Evolutionary conservation across 139 green algal species (phyloP), one percentile per base, ranked within the genome.

Genomic region (Spirogloea muscicola): DNA sequence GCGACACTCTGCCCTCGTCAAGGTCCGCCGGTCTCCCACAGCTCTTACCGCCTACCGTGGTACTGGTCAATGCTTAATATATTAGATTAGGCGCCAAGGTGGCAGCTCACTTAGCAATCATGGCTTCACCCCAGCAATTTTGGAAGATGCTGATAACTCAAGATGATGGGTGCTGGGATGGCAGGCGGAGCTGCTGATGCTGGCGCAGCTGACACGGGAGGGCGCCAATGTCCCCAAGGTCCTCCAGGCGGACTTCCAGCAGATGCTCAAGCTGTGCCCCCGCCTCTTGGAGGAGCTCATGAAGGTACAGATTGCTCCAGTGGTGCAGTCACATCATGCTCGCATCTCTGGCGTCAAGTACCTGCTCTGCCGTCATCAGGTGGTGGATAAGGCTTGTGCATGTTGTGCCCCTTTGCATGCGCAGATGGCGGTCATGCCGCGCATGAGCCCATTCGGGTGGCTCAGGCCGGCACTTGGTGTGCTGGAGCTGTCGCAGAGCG

Each of bases 271-370:
- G 21, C 67, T 86, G 27, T 16, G 25, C 16, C 80, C 80, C 27
- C 71, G 49, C 16, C 59, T 85, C 5, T 29, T 87, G 27, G 80
- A 86, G 36, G 80, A 86, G 72, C 78, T 85, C 34, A 58, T 86
- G 21, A 85, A 85, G 77, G 79, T 82, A 27, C n/a, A 16, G 7
- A 31, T 6, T n/a, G n/a, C n/a, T n/a, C n/a, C n/a, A n/a, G n/a
- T n/a, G n/a, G n/a, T n/a, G n/a, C n/a, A n/a, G n/a, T n/a, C n/a
- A n/a, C n/a, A n/a, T n/a, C n/a, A n/a, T n/a, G n/a, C n/a, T n/a
- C n/a, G n/a, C n/a, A n/a, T n/a, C n/a, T n/a, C n/a, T n/a, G n/a
- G n/a, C n/a, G n/a, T n/a, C n/a, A n/a, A n/a, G n/a, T n/a, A n/a
- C n/a, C n/a, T n/a, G n/a, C n/a, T n/a, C n/a, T n/a, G n/a, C n/a